Evolutionary conservation across 805 yeast species (phyloP), one percentile per base, ranked within the genome.

Genomic region (Zygotorulaspora florentina): DNA sequence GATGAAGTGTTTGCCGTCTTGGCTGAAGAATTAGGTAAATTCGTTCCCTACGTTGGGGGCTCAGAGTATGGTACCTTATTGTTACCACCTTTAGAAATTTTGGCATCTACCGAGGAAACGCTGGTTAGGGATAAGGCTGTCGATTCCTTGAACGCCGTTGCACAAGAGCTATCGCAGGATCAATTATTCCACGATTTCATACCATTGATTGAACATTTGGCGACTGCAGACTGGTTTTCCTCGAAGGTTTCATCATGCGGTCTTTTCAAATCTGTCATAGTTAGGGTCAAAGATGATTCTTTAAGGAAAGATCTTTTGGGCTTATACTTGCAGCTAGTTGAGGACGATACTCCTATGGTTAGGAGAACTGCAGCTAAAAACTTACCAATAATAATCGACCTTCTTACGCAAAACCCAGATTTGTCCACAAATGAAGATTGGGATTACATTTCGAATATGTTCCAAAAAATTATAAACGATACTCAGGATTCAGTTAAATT

Each of bases 271-370:
- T 72, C 85, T 25, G 83, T 85, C 27, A 71, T 85, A 35, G 69
- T 73, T 33, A 75, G 81, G 54, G 85, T 84, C 8, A 56, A 60
- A 46, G 75, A 77, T 51, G 71, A 77, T 13, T 64, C 68, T 2
- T 65, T 73, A 35, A 74, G 91, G 64, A 75, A 74, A 35, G 82
- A 80, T 40, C 71, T 93, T 48, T 73, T 89, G 51, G 73, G 76
- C 34, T 68, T 83, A 36, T 91, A 83, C 66, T 72, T 79, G 48
- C 85, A 81, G 54, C 73, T 93, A 55, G 79, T 86, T 40, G 78
- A 77, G 53, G 98, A 93, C 66, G 99, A 93, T 48, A 87, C 96
- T 15, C 99, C 99, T 50, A 89, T 93, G 96, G 98, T 93, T 16
- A 82, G 96, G 67, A 83, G 97, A 63, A 85, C 96, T 8, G 95